Base-by-base conservation (phyloP, 1,284 basidiomycete species). In the Stereum hirsutum region DNA sequence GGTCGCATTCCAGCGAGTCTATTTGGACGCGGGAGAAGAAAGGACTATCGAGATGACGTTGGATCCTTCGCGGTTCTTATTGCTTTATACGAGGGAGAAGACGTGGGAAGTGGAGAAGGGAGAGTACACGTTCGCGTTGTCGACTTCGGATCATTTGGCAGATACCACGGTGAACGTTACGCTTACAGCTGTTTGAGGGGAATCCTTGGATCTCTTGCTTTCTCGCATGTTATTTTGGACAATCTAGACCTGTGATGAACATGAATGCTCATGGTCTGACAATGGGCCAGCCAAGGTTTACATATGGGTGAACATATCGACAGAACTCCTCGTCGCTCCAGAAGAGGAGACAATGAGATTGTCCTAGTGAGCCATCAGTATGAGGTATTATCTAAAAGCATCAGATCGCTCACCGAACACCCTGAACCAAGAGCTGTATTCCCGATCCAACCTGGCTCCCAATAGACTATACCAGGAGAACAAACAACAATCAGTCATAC, bases 371-470 rank as follows among this genome's bases (percentile, higher is more conserved):
- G 2, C 12, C 12, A 25, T 23, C 26, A 48, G 32, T 37, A 25
- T 23, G 41, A 11, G n/a, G 32, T 27, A 4, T 15, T 23, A n/a
- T 20, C 14, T n/a, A 4, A 31, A 36, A 39, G 25, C 14, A 39
- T 8, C 15, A 20, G 19, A 33, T 6, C 5, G 63, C 73, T 49
- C 58, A 77, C 75, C 25, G 70, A 55, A 49, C 78, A 81, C 19
- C 59, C 55, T 21, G 74, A 77, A 10, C 78, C 77, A 33, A 81
- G 54, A 43, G 50, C 65, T 12, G 74, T 77, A 48, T 70, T 79
- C 2, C 76, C 77, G 43, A 79, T 62, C 77, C 78, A 81, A 37
- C 65, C 75, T 31, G 77, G 77, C 54, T 81, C 76, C 78, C 77
- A 81, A 53, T 80, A 79, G 15, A 73, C 64, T 58, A 44, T 11